A percentile compares a stretch with the other conserved stretches of the same genome.
These are phyloP conservation scores for Hexamita inflata DNA, from an alignment of 208 protist species.

Conservation along the genomic window DNA sequence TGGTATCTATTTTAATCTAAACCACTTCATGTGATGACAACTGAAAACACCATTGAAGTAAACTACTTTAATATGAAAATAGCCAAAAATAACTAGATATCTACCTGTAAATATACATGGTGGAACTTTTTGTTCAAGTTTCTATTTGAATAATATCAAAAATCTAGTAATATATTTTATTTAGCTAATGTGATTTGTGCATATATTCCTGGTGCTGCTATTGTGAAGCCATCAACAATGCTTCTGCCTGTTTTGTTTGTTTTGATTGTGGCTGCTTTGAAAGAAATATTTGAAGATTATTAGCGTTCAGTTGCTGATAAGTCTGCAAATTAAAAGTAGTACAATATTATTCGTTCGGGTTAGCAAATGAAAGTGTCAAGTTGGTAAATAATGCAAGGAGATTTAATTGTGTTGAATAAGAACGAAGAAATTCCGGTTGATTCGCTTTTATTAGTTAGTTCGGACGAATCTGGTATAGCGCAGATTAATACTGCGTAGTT, in stretches of 20 bases:
- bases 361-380: slow-evolving; percentile 28
- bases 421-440: slow-evolving; percentile 60
- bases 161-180: slow-evolving; percentile 12
- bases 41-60: background rate
- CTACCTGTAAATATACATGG: slow-evolving; percentile 14
- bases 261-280: background rate
- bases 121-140: slow-evolving; percentile 24
- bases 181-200: background rate
- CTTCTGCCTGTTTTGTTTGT: slow-evolving; percentile 6
- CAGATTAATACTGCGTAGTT: slow-evolving; percentile 79
- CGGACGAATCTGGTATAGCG: background rate
- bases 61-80: background rate
- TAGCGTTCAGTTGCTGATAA: background rate
- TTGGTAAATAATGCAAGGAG: slow-evolving; percentile 69
- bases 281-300: slow-evolving; percentile 24
- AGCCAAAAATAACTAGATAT: slow-evolving; percentile 18
- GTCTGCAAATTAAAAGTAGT: background rate
- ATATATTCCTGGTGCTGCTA: background rate
- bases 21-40: too few species aligned
- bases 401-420: slow-evolving; percentile 69
- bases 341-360: background rate
- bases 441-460: background rate
- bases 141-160: slow-evolving; percentile 14
- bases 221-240: background rate
- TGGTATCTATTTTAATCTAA: too few species aligned